phyloP scores from a whole-genome alignment of 2,329 filamentous ascomycete genomes.

The Cladosporium sp. region DNA sequence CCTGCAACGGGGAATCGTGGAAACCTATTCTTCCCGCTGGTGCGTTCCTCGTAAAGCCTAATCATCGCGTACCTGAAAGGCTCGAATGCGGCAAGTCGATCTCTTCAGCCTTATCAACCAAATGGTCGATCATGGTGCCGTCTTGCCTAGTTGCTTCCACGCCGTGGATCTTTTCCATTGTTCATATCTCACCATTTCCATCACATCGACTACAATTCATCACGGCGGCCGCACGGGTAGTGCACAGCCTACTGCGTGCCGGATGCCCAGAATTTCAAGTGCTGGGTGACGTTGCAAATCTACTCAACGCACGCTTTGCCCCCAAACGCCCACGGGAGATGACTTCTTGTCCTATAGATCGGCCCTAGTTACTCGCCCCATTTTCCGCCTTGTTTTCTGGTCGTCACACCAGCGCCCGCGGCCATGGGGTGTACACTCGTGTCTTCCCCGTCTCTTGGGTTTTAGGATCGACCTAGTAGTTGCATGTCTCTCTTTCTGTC shows the following conservation, averaged over 20 bases:
- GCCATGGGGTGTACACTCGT: constrained; percentile 7
- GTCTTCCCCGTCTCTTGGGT: not conserved
- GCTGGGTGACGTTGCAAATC: constrained; percentile 12
- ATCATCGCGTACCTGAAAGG: not conserved
- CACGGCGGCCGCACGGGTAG: not conserved
- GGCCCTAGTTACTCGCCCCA: constrained; percentile 13
- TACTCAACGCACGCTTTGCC: constrained; percentile 9
- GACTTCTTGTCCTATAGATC: constrained; percentile 13
- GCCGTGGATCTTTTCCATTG: not conserved
- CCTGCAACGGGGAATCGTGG: not conserved
- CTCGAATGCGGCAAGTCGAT: not conserved
- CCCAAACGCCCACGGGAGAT: constrained; percentile 15
- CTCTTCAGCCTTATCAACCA: constrained; percentile 7
- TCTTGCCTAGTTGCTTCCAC: not conserved
- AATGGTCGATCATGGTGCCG: not conserved
- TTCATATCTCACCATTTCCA: not conserved
- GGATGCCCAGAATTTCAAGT: not conserved
- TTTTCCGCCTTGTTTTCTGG: constrained; percentile 12
- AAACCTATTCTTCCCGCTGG: not conserved
- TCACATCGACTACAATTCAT: not conserved
- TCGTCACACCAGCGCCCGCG: constrained; percentile 1
- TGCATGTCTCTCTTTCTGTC: constrained; percentile 2
- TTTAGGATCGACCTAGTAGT: not conserved
- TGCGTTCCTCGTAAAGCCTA: not conserved
- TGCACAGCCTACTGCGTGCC: constrained; percentile 1